These are phyloP conservation scores for Papiliotrema terrestris DNA, from an alignment of 1,284 basidiomycete species.

Conservation along the genomic window DNA sequence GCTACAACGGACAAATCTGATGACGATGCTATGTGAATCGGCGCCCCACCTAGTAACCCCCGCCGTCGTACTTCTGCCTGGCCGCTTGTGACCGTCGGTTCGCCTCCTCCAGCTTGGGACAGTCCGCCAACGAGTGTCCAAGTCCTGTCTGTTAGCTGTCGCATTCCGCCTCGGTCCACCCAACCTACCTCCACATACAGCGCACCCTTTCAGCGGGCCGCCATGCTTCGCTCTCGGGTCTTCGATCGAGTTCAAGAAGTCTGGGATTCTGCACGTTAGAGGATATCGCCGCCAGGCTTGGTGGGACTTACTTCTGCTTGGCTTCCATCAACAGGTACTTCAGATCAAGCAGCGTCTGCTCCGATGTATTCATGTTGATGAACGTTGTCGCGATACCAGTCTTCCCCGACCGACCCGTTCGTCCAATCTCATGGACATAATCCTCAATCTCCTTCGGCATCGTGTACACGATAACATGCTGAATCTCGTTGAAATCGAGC, in stretches of 20 bases:
- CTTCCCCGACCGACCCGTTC: slow-evolving; percentile 95
- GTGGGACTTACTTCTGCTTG: slow-evolving; percentile 74
- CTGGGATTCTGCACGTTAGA: slow-evolving; percentile 68
- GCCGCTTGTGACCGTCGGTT: slow-evolving; percentile 62
- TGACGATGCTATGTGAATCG: no score
- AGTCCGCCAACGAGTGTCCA: slow-evolving; percentile 88
- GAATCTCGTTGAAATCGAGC: slow-evolving; percentile 96
- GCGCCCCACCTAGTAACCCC: slow-evolving; percentile 52
- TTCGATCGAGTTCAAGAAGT: slow-evolving; percentile 87
- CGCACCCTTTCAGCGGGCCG: slow-evolving; percentile 77
- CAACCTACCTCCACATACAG: slow-evolving; percentile 85
- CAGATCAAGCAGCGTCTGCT: slow-evolving; percentile 92
- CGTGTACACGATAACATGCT: slow-evolving; percentile 60
- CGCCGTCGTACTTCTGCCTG: slow-evolving; percentile 55
- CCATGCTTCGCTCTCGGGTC: slow-evolving; percentile 81
- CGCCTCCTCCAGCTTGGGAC: slow-evolving; percentile 93
- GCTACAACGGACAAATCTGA: no score
- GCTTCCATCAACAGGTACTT: slow-evolving; percentile 97
- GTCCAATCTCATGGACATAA: slow-evolving; percentile 91
- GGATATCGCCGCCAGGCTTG: neutral
- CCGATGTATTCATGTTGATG: slow-evolving; percentile 93
- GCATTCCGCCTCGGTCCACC: neutral
- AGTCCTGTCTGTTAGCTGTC: slow-evolving; percentile 57
- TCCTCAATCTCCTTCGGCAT: slow-evolving; percentile 99
- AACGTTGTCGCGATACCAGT: slow-evolving; percentile 99